Percentiles rank a stretch among this genome's conserved stretches.
Evolutionary conservation across 2,329 filamentous ascomycete genomes (phyloP).

Genomic region (Plectosphaerella plurivora): DNA sequence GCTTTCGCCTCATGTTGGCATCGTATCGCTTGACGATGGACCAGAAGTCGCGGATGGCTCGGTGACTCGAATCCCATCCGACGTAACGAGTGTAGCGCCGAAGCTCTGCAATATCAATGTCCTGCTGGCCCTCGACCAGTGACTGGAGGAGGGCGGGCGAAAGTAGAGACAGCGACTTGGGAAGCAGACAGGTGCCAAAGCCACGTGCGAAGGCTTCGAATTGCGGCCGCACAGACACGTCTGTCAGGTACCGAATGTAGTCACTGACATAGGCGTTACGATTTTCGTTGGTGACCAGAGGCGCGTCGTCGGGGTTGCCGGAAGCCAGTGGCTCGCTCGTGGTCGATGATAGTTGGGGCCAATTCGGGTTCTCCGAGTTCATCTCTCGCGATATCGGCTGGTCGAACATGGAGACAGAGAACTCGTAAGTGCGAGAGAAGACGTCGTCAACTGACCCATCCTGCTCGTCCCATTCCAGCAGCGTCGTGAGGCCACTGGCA

Average conservation of each 20-base stretch:
- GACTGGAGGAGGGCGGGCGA: slow-evolving; percentile 67
- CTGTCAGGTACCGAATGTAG: slow-evolving; percentile 79
- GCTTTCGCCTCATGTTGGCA: slow-evolving; percentile 64
- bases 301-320: slow-evolving; percentile 49
- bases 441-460: slow-evolving; percentile 76
- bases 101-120: slow-evolving; percentile 74
- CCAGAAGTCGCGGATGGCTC: slow-evolving; percentile 79
- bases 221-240: slow-evolving; percentile 72
- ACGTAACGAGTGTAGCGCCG: slow-evolving; percentile 72
- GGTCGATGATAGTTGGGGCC: slow-evolving; percentile 47
- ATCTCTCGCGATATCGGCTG: slow-evolving; percentile 54
- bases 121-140: slow-evolving; percentile 76
- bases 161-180: slow-evolving; percentile 68
- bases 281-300: slow-evolving; percentile 77
- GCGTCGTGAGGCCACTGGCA: slow-evolving; percentile 64
- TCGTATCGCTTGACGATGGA: slow-evolving; percentile 65
- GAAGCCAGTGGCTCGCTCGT: slow-evolving; percentile 20
- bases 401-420: slow-evolving; percentile 62
- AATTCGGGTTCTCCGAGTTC: slow-evolving; percentile 34
- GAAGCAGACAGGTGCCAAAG: slow-evolving; percentile 70
- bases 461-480: slow-evolving; percentile 72
- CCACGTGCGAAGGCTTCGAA: slow-evolving; percentile 77
- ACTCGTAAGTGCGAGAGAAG: slow-evolving; percentile 82
- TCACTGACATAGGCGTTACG: slow-evolving; percentile 74
- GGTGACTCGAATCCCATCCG: slow-evolving; percentile 68